Evolutionary conservation across 164 flowering plant species (phyloP), one percentile per base, ranked within the genome.

Genomic region (Magnolia changhungtana): DNA sequence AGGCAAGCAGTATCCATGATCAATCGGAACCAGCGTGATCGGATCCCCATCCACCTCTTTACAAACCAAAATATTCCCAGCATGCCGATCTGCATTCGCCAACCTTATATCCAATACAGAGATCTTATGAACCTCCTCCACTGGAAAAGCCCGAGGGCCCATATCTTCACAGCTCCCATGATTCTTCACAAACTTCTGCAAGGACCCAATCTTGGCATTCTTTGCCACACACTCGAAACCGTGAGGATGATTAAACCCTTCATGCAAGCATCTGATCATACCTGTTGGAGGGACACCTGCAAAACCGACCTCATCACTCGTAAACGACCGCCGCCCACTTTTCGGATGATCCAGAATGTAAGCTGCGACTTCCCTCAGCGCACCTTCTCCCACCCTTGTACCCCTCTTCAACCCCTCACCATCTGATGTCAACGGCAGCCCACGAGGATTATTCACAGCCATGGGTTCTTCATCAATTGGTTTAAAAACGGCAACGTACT

Each of bases 1-100:
- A 37, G 96, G 96, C 78, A 91, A 78, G 88, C 96, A 91, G 74
- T 90, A 89, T 61, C 98, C 98, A 84, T 93, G 97, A 85, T 93
- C 97, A 75, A 93, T 91, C 19, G 97, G 97, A 71, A 88, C 87
- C 51, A 92, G 86, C 74, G 71, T 77, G 51, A 83, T 82, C 67
- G 58, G 82, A 52, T 89, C 92, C 4, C 77, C 88, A 31, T 87
- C 82, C 37, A 77, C 84, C 18, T 82, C 87, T 71, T 81, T 88
- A 61, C 81, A 75, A 19, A 88, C 52, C 80, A 92, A 82, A 71
- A 92, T 89, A 77, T 92, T 92, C 58, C 95, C 97, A 68, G 91
- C 93, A 83, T 92, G 97, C 52, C 97, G 81, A 78, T 92, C 97
- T 7, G 94, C 89, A 86, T 92, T 92, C 0, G 93, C 95, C 84